Evolutionary conservation across 139 green algal genomes (phyloP), one percentile per base, ranked within the genome.

Genomic region (Tetradesmus lagerheimii): DNA sequence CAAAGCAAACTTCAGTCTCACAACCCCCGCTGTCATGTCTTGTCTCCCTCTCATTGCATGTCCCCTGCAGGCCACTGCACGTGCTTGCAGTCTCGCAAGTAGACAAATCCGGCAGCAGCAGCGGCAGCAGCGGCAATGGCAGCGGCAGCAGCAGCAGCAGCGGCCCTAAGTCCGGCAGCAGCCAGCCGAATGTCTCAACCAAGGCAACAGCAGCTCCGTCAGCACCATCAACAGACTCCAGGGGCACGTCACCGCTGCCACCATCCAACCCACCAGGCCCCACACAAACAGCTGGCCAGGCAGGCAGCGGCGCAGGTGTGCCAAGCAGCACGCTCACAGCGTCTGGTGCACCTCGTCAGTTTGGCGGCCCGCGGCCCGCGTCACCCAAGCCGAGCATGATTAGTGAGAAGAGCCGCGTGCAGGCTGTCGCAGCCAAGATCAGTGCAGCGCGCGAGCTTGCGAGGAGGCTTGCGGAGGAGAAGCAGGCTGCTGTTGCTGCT

Each of bases 381-480:
- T 29, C 71, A 11, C 64, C 83, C n/a, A 88, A 88, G 41, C 83
- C 83, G 9, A 39, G 50, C 9, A 64, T 79, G 76, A 37, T 91
- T 2, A 41, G 41, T 18, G 87, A 91, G 39, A 88, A 83, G 34
- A 64, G 37, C 4, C 39, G 80, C 4, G 78, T 93, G 45, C 91
- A 91, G 87, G 94, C 94, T 18, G 92, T 96, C 47, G 93, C 93
- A 18, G 92, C 92, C 8, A 96, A 96, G 90, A 95, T 96, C 92
- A 96, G 91, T 80, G 96, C 96, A 0, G 96, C 96, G 0, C 89
- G 94, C 1, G 94, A 95, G 76, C 91, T 98, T 90, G 96, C 96
- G 1, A 83, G 96, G 41, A 94, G 96, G 38, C 92, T 98, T 77
- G 93, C 96, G 25, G 96, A 98, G 86, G 96, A 98, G 91, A 97